These are phyloP conservation scores for Yamadazyma aaseri DNA, from an alignment of 1,139 yeast genomes.

Conservation along the genomic window DNA sequence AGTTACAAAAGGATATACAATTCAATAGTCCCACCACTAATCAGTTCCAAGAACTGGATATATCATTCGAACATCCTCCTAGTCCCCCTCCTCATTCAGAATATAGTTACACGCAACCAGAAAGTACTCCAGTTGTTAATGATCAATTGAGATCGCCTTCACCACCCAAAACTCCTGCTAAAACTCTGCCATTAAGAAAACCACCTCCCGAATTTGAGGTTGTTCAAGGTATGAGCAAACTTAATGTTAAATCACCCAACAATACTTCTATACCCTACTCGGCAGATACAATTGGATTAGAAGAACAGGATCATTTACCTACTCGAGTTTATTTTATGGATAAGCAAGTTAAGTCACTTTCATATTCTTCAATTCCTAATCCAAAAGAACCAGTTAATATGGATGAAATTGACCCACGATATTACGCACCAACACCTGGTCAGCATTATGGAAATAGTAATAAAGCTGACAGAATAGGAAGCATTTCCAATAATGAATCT, in stretches of 20 bases:
- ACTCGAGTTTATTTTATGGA: constrained; percentile 39
- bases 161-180: background rate
- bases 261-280: constrained; percentile 41
- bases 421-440: constrained; percentile 48
- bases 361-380: constrained; percentile 19
- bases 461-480: constrained; percentile 20
- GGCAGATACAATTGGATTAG: constrained; percentile 43
- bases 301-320: constrained; percentile 26
- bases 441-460: constrained; percentile 28
- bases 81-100: constrained; percentile 16
- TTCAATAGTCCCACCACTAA: constrained; percentile 5
- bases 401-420: constrained; percentile 44
- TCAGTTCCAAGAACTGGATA: constrained; percentile 1
- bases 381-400: constrained; percentile 22
- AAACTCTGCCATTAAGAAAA: constrained; percentile 16
- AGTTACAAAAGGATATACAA: constrained; percentile 20
- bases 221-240: constrained; percentile 4
- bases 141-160: no score
- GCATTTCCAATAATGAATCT: constrained; percentile 25
- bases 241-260: constrained; percentile 10
- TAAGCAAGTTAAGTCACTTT: constrained; percentile 32
- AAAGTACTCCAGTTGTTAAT: no score
- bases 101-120: no score
- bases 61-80: constrained; percentile 14
- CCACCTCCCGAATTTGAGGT: constrained; percentile 19